Base-by-base conservation (phyloP, 2,329 filamentous ascomycete genomes). In the Fusarium sulawesiense region DNA sequence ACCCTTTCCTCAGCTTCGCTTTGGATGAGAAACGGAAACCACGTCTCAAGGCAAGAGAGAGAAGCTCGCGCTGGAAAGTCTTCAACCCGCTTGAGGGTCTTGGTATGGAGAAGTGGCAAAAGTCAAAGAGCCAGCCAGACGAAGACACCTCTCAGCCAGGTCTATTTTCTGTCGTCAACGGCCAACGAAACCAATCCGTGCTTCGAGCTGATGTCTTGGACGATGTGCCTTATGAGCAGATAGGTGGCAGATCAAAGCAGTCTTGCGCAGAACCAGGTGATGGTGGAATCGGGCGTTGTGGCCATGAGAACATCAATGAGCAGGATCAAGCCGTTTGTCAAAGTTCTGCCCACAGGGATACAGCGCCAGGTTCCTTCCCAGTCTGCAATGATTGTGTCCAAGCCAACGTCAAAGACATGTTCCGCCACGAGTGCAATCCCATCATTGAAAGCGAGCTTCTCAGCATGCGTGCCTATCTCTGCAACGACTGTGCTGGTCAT, bases 381-480 rank as follows among this genome's bases (percentile, higher is more conserved):
- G 40, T 75, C 40, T 74, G 73, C 48, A 29, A 50, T 9, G 29
- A 42, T 2, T 83, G 81, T 67, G 56, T 76, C 50, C 9, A 53
- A 3, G n/a, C 18, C 3, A 73, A 68, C 64, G 66, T 67, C 16
- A 23, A 29, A 6, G 46, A 68, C 9, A 61, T 80, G 42, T 62
- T 71, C 37, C 18, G 55, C 2, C 60, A 46, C 9, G 10, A 59
- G 2, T 30, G n/a, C 9, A 57, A 50, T n/a, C 42, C 64, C 41
- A 41, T 78, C 40, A 64, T 59, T 2, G 30, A 20, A 12, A 29
- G 21, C 7, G 76, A 79, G 32, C 57, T 81, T n/a, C 30, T 77
- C n/a, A 48, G 34, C 32, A 76, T 82, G 73, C 77, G 82, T 6
- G 75, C 75, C 42, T 82, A 80, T 70, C 73, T 80, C 7, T 83